Percentiles rank a stretch among this genome's conserved stretches.
Conservation (phyloP, 805 yeast species). For the Ogataea ganodermae region DNA sequence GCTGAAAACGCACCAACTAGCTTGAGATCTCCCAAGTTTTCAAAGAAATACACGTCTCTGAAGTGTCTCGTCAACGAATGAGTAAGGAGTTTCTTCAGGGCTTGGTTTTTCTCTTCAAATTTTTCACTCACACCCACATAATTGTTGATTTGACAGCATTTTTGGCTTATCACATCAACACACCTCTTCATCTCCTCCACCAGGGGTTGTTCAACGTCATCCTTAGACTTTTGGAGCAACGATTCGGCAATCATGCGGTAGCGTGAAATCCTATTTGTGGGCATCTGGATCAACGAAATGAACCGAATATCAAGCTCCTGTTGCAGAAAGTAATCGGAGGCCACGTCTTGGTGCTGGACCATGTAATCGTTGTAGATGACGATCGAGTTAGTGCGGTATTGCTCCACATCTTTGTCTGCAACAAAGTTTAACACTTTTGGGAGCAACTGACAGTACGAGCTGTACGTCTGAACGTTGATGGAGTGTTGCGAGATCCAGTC, state of each 20-base stretch:
- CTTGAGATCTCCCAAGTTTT: constrained; percentile 48
- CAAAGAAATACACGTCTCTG: constrained; percentile 36
- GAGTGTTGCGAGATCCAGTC: constrained; percentile 21
- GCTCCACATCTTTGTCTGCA: constrained; percentile 26
- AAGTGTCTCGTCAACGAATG: constrained; percentile 13
- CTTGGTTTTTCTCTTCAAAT: constrained; percentile 15
- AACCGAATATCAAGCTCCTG: constrained; percentile 53
- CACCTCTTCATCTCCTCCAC: constrained; percentile 32
- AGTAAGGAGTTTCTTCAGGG: constrained; percentile 20
- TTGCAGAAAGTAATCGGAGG: constrained; percentile 38
- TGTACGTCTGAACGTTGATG: constrained; percentile 28
- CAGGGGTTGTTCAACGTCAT: constrained; percentile 22
- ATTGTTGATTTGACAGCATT: constrained; percentile 28
- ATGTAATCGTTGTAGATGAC: constrained; percentile 30
- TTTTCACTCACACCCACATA: constrained; percentile 25
- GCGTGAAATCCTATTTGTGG: constrained; percentile 51
- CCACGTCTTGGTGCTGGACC: constrained; percentile 24
- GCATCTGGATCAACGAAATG: constrained; percentile 53
- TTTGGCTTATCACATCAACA: constrained; percentile 24
- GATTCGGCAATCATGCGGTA: constrained; percentile 54
- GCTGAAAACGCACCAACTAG: constrained; percentile 45
- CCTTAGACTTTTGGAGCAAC: constrained; percentile 34
- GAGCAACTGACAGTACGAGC: constrained; percentile 29
- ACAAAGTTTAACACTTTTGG: constrained; percentile 27
- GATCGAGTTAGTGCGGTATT: constrained; percentile 25